Conservation (phyloP, 805 yeast genomes). For the Myxozyma mucilagina region DNA sequence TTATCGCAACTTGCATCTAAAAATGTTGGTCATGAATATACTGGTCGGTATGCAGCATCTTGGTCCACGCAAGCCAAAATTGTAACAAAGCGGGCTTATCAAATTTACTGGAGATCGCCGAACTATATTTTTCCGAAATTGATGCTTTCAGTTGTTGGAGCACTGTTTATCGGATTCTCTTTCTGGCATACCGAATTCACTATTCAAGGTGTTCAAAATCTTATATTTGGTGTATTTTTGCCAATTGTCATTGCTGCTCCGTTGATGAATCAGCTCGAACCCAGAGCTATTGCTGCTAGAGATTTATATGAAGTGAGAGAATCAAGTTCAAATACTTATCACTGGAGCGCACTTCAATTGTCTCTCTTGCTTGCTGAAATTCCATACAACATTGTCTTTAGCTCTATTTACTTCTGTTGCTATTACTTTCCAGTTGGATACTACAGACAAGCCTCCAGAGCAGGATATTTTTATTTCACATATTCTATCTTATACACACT, state of each 20-base stretch:
- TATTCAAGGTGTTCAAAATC: constrained; percentile 57
- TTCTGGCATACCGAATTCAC: constrained; percentile 59
- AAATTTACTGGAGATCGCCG: constrained; percentile 61
- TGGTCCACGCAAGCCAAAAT: constrained; percentile 47
- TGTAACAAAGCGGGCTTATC: constrained; percentile 47
- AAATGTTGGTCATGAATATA: constrained; percentile 31
- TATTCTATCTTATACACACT: constrained; percentile 44
- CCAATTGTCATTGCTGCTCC: constrained; percentile 59
- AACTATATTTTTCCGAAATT: constrained; percentile 62
- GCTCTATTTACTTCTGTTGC: constrained; percentile 56
- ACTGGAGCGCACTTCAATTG: constrained; percentile 61
- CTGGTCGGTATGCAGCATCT: constrained; percentile 48
- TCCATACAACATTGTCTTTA: constrained; percentile 55
- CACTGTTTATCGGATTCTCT: constrained; percentile 70
- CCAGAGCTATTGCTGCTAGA: constrained; percentile 57
- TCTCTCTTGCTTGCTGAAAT: constrained; percentile 58
- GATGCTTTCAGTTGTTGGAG: constrained; percentile 50
- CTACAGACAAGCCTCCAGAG: constrained; percentile 46
- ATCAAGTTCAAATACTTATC: constrained; percentile 67
- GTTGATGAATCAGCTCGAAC: constrained; percentile 62
- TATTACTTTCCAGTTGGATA: constrained; percentile 54
- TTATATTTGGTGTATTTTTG: constrained; percentile 59
- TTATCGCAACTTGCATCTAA: constrained; percentile 32
- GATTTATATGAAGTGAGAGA: constrained; percentile 71
- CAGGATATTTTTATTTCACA: constrained; percentile 24